Evolutionary conservation across 2,329 filamentous ascomycete species (phyloP), one percentile per base, ranked within the genome.

Genomic region (Blastomyces gilchristii): DNA sequence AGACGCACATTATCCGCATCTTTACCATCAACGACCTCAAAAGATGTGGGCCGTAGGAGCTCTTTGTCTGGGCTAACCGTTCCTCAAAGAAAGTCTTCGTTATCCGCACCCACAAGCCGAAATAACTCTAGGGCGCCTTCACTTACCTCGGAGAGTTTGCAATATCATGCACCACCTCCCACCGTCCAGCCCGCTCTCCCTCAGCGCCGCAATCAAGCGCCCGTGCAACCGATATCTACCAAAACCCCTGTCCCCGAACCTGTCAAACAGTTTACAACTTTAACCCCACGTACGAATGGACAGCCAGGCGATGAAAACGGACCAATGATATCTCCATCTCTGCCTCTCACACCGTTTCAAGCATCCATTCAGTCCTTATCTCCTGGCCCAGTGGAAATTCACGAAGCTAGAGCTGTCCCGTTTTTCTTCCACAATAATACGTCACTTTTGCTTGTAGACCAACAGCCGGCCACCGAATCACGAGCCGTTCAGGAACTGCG

Each of bases 341-440:
- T 61, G 31, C 22, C 37, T 7, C 60, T 60, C 7, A 62, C 37
- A 3, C 66, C 65, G 11, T 68, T 82, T 0, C 75, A 77, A 56
- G 71, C 72, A 69, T 83, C 72, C 63, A 79, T 75, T 66, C 74
- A 75, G 39, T 80, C 73, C 66, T 81, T 67, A 67, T 83, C 81
- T 0, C 81, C 81, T 0, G 79, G 79, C 1, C 73, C 75, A 1
- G 73, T 83, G 12, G 85, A 87, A 71, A 79, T 87, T 61, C 82
- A 79, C 64, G 83, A 87, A 70, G 85, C 85, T 11, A 84, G 78
- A 52, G 83, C 83, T 12, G 78, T 87, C 16, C 82, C 78, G 64
- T 80, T 86, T 43, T 86, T 82, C 65, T 80, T 84, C 2, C 85
- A 87, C 72, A 84, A 85, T 71, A 87, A 87, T 66, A 76, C 83